These are phyloP conservation scores for Colletotrichum plurivorum DNA, from an alignment of 2,329 filamentous ascomycete genomes.

Conservation along the genomic window DNA sequence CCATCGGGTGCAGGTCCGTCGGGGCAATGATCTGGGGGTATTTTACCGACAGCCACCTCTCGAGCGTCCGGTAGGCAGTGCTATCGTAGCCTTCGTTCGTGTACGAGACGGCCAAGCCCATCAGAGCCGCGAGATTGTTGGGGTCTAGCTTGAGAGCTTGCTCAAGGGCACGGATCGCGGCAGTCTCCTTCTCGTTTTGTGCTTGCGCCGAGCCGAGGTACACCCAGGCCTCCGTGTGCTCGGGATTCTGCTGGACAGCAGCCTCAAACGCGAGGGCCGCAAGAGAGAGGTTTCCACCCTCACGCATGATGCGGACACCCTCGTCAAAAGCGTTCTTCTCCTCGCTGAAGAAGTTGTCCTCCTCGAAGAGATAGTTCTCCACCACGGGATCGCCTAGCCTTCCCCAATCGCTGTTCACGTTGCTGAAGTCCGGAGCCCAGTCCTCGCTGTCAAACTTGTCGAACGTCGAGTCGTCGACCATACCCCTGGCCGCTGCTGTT, in stretches of 20 bases:
- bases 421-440: conserved; percentile 79
- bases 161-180: conserved; percentile 93
- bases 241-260: conserved; percentile 89
- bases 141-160: conserved; percentile 91
- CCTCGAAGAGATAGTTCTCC: conserved; percentile 94
- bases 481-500: conserved; percentile 77
- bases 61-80: conserved; percentile 94
- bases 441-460: conserved; percentile 83
- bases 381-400: conserved; percentile 78
- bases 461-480: conserved; percentile 75
- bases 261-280: conserved; percentile 96
- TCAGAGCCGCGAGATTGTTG: conserved; percentile 88
- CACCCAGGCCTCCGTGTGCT: conserved; percentile 94
- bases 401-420: conserved; percentile 74
- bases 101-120: conserved; percentile 96
- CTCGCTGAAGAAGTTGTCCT: conserved; percentile 90
- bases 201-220: conserved; percentile 93
- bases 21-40: conserved; percentile 87
- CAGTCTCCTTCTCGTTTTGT: conserved; percentile 98
- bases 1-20: conserved; percentile 78
- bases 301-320: conserved; percentile 91
- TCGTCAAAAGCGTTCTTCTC: conserved; percentile 91
- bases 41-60: conserved; percentile 96
- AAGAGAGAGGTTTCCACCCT: conserved; percentile 93
- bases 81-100: conserved; percentile 99